Percentiles rank a stretch among this genome's conserved stretches.
Conservation (phyloP, 306 rosid species). For the Vicia faba region DNA sequence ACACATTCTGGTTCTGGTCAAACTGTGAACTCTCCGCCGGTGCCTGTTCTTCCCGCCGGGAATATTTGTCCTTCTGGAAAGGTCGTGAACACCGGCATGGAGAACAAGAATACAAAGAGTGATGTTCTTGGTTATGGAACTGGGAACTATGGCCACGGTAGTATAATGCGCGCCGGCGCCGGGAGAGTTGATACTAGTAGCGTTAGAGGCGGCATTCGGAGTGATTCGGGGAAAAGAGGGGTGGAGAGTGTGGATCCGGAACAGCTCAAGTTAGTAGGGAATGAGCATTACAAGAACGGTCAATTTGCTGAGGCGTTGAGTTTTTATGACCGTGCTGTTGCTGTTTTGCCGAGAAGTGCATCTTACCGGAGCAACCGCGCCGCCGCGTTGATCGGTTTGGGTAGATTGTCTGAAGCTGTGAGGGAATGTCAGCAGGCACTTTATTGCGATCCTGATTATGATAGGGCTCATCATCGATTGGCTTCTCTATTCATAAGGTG, state of each 20-base stretch:
- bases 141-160: constrained; percentile 89
- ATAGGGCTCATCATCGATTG: constrained; percentile 87
- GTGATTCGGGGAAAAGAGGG: constrained; percentile 48
- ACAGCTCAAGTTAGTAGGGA: constrained; percentile 77
- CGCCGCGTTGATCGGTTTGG: constrained; percentile 77
- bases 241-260: constrained; percentile 67
- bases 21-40: constrained; percentile 64
- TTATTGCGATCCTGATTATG: constrained; percentile 77
- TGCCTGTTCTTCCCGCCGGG: constrained; percentile 75
- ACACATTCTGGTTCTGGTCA: constrained; percentile 57
- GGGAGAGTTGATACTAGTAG: neutral
- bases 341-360: constrained; percentile 66
- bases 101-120: constrained; percentile 43
- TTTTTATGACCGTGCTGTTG: constrained; percentile 79
- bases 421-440: constrained; percentile 85
- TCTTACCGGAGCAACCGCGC: constrained; percentile 89
- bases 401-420: constrained; percentile 75
- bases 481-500: constrained; percentile 81
- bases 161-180: constrained; percentile 76
- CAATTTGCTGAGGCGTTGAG: constrained; percentile 76
- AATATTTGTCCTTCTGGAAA: constrained; percentile 92
- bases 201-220: constrained; percentile 20
- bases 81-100: constrained; percentile 67
- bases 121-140: constrained; percentile 83
- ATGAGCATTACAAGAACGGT: constrained; percentile 76